Percentiles rank a stretch among this genome's conserved stretches.
Conservation (phyloP, 768 basidiomycete genomes). For the Boletales sp. region DNA sequence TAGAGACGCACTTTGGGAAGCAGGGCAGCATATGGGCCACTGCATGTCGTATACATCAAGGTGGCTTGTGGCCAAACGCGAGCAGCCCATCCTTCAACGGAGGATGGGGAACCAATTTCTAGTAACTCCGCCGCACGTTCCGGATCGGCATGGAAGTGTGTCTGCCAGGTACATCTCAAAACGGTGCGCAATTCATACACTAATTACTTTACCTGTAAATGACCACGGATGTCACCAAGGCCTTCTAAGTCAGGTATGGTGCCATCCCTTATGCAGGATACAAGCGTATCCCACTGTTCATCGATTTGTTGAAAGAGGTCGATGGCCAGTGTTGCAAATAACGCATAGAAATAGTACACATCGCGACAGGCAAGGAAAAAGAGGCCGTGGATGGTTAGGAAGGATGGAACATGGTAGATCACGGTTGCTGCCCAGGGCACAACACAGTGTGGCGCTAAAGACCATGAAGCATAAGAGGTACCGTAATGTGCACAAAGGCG, state of each 20-base stretch:
- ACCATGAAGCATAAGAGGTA: neutral
- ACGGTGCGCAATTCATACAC: neutral
- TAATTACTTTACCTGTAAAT: no score
- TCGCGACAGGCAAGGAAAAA: conserved; percentile 12
- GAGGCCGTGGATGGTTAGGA: conserved; percentile 19
- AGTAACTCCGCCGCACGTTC: conserved; percentile 18
- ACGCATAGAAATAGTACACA: neutral
- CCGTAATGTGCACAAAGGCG: neutral
- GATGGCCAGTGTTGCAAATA: conserved; percentile 8
- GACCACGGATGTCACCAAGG: no score
- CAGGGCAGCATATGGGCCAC: conserved; percentile 7
- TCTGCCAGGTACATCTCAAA: neutral
- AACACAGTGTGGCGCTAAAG: conserved; percentile 9
- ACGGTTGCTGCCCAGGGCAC: conserved; percentile 15
- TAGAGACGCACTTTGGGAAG: conserved; percentile 11
- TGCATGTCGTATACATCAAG: neutral
- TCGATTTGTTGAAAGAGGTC: conserved; percentile 14
- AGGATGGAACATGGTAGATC: conserved; percentile 12
- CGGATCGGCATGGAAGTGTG: conserved; percentile 8
- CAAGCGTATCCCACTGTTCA: conserved; percentile 15
- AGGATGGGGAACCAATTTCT: conserved; percentile 11
- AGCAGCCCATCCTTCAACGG: conserved; percentile 12
- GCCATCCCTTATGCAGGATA: neutral
- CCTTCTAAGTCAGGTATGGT: no score
- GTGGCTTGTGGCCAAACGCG: conserved; percentile 15